Conservation (phyloP, 257 asterid genomes). For the Nicotiana obtusifolia region DNA sequence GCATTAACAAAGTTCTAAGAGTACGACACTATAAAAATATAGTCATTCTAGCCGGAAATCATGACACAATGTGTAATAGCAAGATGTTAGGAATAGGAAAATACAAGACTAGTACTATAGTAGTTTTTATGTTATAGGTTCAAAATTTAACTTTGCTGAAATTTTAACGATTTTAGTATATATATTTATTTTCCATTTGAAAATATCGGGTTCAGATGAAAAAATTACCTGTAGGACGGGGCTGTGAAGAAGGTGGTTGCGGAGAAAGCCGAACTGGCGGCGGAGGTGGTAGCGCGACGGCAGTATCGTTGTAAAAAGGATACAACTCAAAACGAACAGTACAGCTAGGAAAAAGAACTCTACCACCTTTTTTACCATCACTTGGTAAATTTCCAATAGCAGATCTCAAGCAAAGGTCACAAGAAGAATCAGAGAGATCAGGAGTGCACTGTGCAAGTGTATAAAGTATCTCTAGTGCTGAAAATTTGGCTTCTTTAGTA, state of each 20-base stretch:
- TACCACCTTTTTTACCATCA: background rate
- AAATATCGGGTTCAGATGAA: background rate
- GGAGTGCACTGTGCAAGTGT: conserved; percentile 23
- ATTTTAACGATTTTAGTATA: too few relatives aligned
- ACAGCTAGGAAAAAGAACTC: conserved; percentile 15
- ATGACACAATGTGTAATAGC: too few relatives aligned
- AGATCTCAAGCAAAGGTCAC: background rate
- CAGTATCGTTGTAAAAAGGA: background rate
- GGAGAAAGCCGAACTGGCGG: background rate
- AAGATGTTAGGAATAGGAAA: too few relatives aligned
- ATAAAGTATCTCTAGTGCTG: background rate
- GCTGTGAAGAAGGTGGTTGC: background rate
- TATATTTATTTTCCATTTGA: background rate
- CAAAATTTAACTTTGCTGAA: too few relatives aligned
- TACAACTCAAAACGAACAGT: conserved; percentile 13
- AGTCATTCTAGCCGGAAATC: too few relatives aligned
- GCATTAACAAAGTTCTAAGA: too few relatives aligned
- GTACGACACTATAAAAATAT: too few relatives aligned
- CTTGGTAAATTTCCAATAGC: background rate
- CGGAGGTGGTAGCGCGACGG: background rate
- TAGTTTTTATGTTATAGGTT: too few relatives aligned
- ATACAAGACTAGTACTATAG: too few relatives aligned
- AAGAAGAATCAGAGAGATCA: conserved; percentile 6
- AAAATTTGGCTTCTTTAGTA: background rate
- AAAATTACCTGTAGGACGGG: background rate